Conservation (phyloP, 257 asterid genomes). For the Solanum chmielewskii region DNA sequence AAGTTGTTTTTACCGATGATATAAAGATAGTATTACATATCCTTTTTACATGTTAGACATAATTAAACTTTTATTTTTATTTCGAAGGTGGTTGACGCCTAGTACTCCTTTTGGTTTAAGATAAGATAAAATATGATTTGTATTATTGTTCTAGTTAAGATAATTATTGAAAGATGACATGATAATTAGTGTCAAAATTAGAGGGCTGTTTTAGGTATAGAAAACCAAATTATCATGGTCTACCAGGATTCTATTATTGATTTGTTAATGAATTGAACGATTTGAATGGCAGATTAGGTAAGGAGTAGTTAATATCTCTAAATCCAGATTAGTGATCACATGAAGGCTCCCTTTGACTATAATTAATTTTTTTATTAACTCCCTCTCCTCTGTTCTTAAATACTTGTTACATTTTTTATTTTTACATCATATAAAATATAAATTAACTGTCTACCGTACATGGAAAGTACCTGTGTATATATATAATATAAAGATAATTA, state of each 20-base stretch:
- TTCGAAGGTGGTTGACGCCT: neutral
- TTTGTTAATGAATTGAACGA: slow-evolving; percentile 1
- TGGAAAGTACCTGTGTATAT: neutral
- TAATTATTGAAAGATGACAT: neutral
- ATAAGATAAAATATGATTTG: neutral
- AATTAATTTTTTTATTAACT: neutral
- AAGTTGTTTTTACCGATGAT: neutral
- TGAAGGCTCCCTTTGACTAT: neutral
- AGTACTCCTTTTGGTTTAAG: neutral
- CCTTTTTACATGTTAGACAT: neutral
- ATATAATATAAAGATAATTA: neutral
- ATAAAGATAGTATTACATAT: neutral
- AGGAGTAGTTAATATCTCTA: slow-evolving; percentile 24
- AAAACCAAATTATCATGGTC: neutral
- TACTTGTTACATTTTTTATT: no score
- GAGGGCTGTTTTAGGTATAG: neutral
- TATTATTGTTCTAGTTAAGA: neutral
- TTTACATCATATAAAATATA: neutral
- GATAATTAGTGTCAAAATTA: neutral
- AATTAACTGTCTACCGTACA: neutral
- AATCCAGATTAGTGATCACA: slow-evolving; percentile 8
- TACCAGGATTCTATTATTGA: neutral
- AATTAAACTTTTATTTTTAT: neutral
- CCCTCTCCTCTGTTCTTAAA: neutral
- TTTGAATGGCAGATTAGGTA: slow-evolving; percentile 21